Conservation (phyloP, 2,329 filamentous ascomycete species). For the Hypoxylon sp. region DNA sequence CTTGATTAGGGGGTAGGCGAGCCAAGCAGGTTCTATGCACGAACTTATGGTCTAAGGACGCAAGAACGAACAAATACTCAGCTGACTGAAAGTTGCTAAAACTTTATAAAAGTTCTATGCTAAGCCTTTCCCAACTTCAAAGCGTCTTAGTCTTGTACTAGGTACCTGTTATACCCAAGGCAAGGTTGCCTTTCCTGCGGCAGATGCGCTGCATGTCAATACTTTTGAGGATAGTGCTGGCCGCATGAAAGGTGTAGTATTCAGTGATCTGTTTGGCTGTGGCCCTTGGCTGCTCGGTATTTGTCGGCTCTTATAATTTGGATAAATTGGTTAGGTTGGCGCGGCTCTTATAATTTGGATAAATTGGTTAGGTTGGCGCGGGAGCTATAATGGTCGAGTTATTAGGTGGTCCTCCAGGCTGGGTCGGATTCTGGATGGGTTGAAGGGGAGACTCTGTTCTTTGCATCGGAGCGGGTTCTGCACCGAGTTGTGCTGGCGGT, state of each 20-base stretch:
- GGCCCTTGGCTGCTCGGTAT: constrained; percentile 41
- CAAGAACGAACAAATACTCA: background rate
- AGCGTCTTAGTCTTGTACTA: background rate
- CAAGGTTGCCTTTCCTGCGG: background rate
- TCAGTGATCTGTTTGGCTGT: constrained; percentile 11
- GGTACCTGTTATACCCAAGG: background rate
- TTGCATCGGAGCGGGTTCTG: too few species aligned
- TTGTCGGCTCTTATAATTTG: constrained; percentile 46
- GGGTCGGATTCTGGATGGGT: constrained; percentile 72
- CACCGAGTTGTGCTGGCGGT: constrained; percentile 37
- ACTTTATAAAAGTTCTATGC: background rate
- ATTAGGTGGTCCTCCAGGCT: constrained; percentile 54
- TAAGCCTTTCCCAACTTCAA: background rate
- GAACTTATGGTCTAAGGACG: background rate
- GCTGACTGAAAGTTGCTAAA: background rate
- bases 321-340: constrained; percentile 46
- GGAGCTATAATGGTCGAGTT: constrained; percentile 53
- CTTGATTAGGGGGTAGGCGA: background rate
- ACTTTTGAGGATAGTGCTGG: too few species aligned
- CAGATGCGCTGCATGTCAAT: background rate
- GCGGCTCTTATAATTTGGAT: too few species aligned
- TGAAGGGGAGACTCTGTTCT: too few species aligned
- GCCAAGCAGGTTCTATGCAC: background rate
- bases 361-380: constrained; percentile 50
- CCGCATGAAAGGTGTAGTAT: too few species aligned